phyloP scores from a whole-genome alignment of 805 yeast genomes.

The Priceomyces fermenticarens region DNA sequence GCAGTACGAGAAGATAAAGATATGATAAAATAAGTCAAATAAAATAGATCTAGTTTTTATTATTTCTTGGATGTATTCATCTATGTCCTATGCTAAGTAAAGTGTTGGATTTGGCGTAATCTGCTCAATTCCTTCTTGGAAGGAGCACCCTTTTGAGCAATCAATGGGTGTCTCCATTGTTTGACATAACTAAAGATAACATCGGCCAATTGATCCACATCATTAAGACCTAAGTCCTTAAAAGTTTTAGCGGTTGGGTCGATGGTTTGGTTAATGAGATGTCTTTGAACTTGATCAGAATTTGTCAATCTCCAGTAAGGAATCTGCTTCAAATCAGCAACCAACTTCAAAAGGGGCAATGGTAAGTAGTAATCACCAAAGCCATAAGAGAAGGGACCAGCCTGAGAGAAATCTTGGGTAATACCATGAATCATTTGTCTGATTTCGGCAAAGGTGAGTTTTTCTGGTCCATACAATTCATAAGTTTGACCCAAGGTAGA shows the following conservation, averaged over 20 bases:
- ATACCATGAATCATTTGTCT: conserved; percentile 68
- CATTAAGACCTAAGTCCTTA: conserved; percentile 65
- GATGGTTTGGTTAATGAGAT: conserved; percentile 61
- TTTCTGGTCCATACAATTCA: conserved; percentile 74
- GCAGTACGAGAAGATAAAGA: too few species aligned
- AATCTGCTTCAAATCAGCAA: conserved; percentile 42
- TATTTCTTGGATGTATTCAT: too few species aligned
- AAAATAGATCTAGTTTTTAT: too few species aligned
- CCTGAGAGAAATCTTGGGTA: conserved; percentile 47
- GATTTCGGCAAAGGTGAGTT: conserved; percentile 57
- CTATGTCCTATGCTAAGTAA: conserved; percentile 24
- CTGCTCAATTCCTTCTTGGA: conserved; percentile 37
- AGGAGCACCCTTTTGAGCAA: conserved; percentile 44
- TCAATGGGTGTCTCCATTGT: conserved; percentile 50
- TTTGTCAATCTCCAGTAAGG: conserved; percentile 50
- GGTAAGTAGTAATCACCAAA: conserved; percentile 45
- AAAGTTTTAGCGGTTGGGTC: conserved; percentile 62
- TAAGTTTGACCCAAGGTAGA: conserved; percentile 71
- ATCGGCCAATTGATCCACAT: conserved; percentile 38
- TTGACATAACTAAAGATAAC: conserved; percentile 44
- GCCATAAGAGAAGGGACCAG: conserved; percentile 42
- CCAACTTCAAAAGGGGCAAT: conserved; percentile 41
- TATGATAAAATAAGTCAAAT: too few species aligned
- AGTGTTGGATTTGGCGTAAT: conserved; percentile 45
- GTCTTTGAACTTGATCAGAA: conserved; percentile 74